Evolutionary conservation across 2,329 filamentous ascomycete species (phyloP).

Genomic region (Fusarium continuum): DNA sequence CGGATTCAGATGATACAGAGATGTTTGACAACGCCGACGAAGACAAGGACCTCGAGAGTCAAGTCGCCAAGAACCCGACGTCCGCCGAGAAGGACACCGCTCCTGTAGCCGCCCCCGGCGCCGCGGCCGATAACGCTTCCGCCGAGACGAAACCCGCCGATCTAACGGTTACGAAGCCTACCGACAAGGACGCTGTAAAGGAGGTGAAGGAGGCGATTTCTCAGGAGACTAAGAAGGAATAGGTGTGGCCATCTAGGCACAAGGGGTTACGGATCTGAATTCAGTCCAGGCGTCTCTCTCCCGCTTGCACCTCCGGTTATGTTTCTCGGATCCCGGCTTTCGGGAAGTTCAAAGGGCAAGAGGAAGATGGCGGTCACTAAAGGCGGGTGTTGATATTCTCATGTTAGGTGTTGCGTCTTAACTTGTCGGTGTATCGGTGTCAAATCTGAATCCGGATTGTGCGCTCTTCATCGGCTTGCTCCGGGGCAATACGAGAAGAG

Average conservation of each 20-base stretch:
- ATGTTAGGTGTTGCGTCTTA: conserved; percentile 43
- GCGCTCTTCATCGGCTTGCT: conserved; percentile 23
- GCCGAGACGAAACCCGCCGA: conserved; percentile 41
- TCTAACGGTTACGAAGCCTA: conserved; percentile 32
- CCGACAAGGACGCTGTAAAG: conserved; percentile 32
- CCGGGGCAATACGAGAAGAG: conserved; percentile 27
- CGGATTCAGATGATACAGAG: conserved; percentile 87
- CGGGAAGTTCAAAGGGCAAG: conserved; percentile 18
- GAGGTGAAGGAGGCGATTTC: conserved; percentile 40
- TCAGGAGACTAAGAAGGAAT: conserved; percentile 50
- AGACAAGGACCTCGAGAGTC: conserved; percentile 85
- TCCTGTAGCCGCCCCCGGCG: conserved; percentile 35
- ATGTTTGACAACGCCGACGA: conserved; percentile 91
- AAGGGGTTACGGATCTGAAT: conserved; percentile 29
- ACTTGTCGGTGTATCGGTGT: conserved; percentile 43
- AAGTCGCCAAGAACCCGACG: conserved; percentile 71
- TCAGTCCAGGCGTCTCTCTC: conserved; percentile 13
- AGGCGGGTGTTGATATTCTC: conserved; percentile 41
- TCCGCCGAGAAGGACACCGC: conserved; percentile 41
- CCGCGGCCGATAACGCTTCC: conserved; percentile 34
- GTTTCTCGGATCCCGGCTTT: conserved; percentile 33
- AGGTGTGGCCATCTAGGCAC: conserved; percentile 45
- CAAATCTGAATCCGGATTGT: conserved; percentile 33
- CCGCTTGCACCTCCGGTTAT: conserved; percentile 27
- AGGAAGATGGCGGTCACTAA: conserved; percentile 19